These are phyloP conservation scores for Chrysophaeum taylorii DNA, from an alignment of 352 stramenopile genomes.

Conservation along the genomic window DNA sequence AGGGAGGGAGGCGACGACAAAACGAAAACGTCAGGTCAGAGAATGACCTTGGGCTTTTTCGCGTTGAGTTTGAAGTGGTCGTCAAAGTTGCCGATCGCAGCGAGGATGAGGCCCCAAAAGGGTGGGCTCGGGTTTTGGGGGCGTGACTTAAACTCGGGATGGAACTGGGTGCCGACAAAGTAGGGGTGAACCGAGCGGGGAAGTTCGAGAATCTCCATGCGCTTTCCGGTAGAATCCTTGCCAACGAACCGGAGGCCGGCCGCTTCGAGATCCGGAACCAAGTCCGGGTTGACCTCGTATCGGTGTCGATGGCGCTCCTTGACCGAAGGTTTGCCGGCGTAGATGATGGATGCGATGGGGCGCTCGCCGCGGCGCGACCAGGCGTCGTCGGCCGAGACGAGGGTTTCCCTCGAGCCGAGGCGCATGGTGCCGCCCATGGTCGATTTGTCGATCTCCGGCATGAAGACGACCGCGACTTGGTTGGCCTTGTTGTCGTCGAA, in stretches of 20 bases:
- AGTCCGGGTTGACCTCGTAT: conserved; percentile 98
- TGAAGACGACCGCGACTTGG: conserved; percentile 93
- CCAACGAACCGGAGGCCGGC: conserved; percentile 93
- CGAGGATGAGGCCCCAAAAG: conserved; percentile 87
- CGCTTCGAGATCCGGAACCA: conserved; percentile 67
- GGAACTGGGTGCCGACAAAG: conserved; percentile 98
- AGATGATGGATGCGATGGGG: conserved; percentile 78
- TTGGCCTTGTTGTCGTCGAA: conserved; percentile 68
- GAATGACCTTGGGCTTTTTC: no score
- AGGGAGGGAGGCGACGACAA: no score
- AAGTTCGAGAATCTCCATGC: conserved; percentile 98
- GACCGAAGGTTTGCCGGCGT: conserved; percentile 70
- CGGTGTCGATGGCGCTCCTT: conserved; percentile 93
- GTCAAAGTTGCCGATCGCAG: no score
- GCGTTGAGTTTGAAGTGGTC: no score
- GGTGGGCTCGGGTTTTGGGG: conserved; percentile 88
- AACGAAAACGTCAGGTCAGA: no score
- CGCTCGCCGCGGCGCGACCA: no score
- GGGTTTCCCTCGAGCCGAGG: conserved; percentile 84
- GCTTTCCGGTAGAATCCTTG: conserved; percentile 84
- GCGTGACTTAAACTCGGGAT: conserved; percentile 96
- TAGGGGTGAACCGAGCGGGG: conserved; percentile 82
- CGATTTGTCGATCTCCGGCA: conserved; percentile 96
- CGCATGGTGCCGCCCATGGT: conserved; percentile 99
- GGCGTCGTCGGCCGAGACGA: conserved; percentile 68